Evolutionary conservation across 345 rosid genomes (phyloP).

Genomic region (Eucalyptus cladocalyx): DNA sequence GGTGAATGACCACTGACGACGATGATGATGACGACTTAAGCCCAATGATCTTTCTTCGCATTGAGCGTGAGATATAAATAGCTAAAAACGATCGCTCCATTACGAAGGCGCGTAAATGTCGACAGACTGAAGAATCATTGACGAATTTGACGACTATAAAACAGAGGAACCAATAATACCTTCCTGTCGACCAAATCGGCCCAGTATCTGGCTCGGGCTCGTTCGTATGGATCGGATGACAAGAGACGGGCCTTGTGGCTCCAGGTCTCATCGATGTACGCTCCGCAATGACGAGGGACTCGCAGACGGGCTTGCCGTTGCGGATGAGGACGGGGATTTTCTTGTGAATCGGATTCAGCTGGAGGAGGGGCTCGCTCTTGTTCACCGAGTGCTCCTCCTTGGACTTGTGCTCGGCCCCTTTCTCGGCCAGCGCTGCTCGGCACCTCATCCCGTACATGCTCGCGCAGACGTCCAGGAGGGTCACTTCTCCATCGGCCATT

Average conservation of each 20-base stretch:
- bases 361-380: neutral
- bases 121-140: neutral
- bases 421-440: constrained; percentile 8
- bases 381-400: constrained; percentile 1
- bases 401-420: neutral
- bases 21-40: neutral
- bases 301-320: neutral
- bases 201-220: constrained; percentile 16
- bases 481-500: neutral
- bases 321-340: neutral
- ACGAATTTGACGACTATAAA: neutral
- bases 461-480: constrained; percentile 7
- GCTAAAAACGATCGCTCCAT: neutral
- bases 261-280: constrained; percentile 3
- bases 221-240: neutral
- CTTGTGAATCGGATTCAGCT: neutral
- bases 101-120: neutral
- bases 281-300: neutral
- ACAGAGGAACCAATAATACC: neutral
- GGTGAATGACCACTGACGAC: neutral
- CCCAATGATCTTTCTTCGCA: neutral
- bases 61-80: neutral
- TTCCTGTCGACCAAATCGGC: constrained; percentile 16
- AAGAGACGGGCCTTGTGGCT: neutral
- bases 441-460: constrained; percentile 15